Evolutionary conservation across 257 asterid species (phyloP), one percentile per base, ranked within the genome.

Genomic region (Salvia miltiorrhiza): DNA sequence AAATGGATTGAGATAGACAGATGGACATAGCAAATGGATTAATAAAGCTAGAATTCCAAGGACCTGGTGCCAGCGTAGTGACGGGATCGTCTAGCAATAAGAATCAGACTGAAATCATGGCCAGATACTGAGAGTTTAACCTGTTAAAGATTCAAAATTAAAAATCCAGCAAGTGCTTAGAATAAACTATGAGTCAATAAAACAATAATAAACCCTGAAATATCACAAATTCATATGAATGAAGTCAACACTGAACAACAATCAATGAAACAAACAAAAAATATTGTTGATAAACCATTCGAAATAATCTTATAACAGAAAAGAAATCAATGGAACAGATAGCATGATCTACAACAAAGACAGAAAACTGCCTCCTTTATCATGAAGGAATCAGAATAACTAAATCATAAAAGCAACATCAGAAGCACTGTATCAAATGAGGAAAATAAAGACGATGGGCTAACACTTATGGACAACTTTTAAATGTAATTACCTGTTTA

Each of bases 31-130:
- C 13, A 45, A 47, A 7, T 48, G 21, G 33, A 63, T 16, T 4
- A 53, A 45, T 21, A 67, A 58, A 16, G 16, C 71, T 55, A 55
- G 32, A 17, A 48, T 55, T 63, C 37, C 17, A 48, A 14, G 23
- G 45, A 94, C 99, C 99, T 94, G 87, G 97, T 91, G 67, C 99
- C 99, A 60, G 99, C 99, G 63, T 86, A 90, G 78, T 94, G 99
- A 72, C 97, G 96, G 5, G 99, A 94, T 40, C 99, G 90, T 57
- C 99, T 86, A 32, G 99, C 95, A 77, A 94, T 80, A 37, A 94
- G 93, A 74, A 88, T 87, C 67, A 94, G 78, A 61, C 58, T 59
- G 77, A 87, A 84, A 24, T 80, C 86, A 54, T 86, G 83, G 45
- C 86, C 90, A 67, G 83, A 74, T 77, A 77, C 67, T 9, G 93